phyloP scores from a whole-genome alignment of 139 green algal genomes.

The Micractinium sp. region DNA sequence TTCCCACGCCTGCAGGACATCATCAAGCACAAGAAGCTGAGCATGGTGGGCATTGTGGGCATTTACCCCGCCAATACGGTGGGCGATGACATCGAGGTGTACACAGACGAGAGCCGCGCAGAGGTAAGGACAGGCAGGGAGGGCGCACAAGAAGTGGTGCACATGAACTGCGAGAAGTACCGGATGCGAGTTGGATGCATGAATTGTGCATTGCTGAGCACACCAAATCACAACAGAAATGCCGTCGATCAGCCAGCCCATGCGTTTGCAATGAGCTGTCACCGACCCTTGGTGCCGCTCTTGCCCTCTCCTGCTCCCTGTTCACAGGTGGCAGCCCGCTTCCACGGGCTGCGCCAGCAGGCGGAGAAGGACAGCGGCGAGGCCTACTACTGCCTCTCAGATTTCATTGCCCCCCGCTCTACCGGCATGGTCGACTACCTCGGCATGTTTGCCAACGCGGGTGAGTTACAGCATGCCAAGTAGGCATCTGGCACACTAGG shows the following conservation, averaged over 20 bases:
- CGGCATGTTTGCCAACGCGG: conserved; percentile 91
- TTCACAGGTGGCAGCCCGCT: conserved; percentile 48
- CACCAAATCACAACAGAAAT: neutral
- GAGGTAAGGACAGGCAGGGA: conserved; percentile 3
- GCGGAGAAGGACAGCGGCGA: conserved; percentile 89
- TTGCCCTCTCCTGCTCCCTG: neutral
- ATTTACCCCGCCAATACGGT: conserved; percentile 92
- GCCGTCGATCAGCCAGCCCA: neutral
- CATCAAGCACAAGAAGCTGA: conserved; percentile 84
- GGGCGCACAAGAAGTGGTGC: neutral
- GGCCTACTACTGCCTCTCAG: conserved; percentile 90
- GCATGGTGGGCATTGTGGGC: conserved; percentile 86
- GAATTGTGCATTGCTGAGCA: too few species aligned
- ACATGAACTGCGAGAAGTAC: neutral
- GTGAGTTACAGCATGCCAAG: neutral
- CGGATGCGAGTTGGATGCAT: neutral
- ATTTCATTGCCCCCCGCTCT: conserved; percentile 96
- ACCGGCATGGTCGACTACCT: conserved; percentile 93
- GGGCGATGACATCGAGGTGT: conserved; percentile 96
- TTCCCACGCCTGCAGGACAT: conserved; percentile 71
- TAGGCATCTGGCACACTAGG: neutral
- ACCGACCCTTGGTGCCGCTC: too few species aligned
- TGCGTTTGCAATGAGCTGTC: too few species aligned
- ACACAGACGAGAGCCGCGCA: conserved; percentile 71
- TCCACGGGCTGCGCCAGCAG: conserved; percentile 85